Base-by-base conservation (phyloP, 2,329 filamentous ascomycete genomes). In the Fusarium goolgardi region DNA sequence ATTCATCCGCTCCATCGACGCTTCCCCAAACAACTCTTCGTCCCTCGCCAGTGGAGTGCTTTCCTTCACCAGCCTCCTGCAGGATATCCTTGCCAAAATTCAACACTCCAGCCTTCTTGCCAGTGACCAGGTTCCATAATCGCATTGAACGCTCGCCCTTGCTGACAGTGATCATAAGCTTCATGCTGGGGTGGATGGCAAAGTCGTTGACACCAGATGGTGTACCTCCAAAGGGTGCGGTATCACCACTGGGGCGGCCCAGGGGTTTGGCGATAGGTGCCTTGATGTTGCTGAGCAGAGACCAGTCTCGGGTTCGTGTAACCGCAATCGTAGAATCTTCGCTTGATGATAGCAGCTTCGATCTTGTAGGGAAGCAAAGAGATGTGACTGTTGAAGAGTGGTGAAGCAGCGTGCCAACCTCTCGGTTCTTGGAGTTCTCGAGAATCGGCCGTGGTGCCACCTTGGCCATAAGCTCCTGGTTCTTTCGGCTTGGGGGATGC, bases 101-200 rank as follows among this genome's bases (percentile, higher is more conserved):
- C 71, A 99, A 81, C 53, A 97, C 94, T 31, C 94, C 93, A 1
- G 94, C 94, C 81, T 97, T 97, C 82, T 95, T 97, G 18, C 94
- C 96, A 4, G 95, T 98, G 69, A 98, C 94, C 67, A 99, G 79
- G 75, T 99, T 98, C 96, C 96, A 99, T 69, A 98, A 79, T 68
- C 96, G 85, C 92, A 99, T 96, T 75, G 90, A 93, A 69, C 89
- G 90, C 81, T 99, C 96, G 69, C 94, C 94, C 73, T 91, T 93
- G 71, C 93, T 91, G 11, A 98, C 94, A 72, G 89, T 96, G 63
- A 99, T 88, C 92, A 98, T 97, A 51, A 99, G 83, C 81, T 97
- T 98, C 86, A 97, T 93, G 78, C 92, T 96, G 1, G 96, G 95
- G 77, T 99, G 96, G 27, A 99, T 91, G 3, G 95, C 93, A 78